Evolutionary conservation across 108 stramenopile species (phyloP), one percentile per base, ranked within the genome.

Genomic region (Skeletonema menzelii): DNA sequence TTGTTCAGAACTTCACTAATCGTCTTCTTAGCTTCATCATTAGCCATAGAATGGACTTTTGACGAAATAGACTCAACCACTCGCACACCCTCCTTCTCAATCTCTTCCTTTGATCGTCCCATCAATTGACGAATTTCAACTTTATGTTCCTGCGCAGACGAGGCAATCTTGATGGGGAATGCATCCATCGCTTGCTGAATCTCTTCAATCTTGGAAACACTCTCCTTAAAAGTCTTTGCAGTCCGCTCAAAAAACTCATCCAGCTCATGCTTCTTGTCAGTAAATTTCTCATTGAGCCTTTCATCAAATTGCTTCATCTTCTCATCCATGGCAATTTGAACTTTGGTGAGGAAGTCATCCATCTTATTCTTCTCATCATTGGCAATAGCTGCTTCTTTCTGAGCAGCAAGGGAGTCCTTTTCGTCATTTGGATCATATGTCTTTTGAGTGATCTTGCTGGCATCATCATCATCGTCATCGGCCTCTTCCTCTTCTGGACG

Each of bases 101-200:
- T 47, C 8, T 70, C 70, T 8, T 70, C 40, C 59, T 59, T 61
- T 27, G 70, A 59, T 35, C 8, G 3, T 27, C 19, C 34, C 37
- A 61, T 22, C 46, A 70, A 61, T 2, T 26, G 56, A 49, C 59
- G 59, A 5, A 70, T 44, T 34, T 56, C 19, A 4, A 14, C 22
- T 40, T 61, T 59, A 38, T 61, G 40, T 26, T 70, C 70, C 22
- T 70, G 40, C 27, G 70, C 20, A 19, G 13, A 38, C 22, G 40
- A 44, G 13, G 70, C 22, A 34, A 70, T 44, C 38, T 32, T 59
- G 59, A 24, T 46, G n/a, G 70, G 58, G 28, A 60, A 70, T 12
- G 12, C 32, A 20, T 60, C 61, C 47, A 72, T 72, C 27, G 70
- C 57, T 1, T 5, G 31, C 59, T 69, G 68, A 53, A 53, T 53